Conservation (phyloP, 2,329 filamentous ascomycete genomes). For the Botryotinia globosa region DNA sequence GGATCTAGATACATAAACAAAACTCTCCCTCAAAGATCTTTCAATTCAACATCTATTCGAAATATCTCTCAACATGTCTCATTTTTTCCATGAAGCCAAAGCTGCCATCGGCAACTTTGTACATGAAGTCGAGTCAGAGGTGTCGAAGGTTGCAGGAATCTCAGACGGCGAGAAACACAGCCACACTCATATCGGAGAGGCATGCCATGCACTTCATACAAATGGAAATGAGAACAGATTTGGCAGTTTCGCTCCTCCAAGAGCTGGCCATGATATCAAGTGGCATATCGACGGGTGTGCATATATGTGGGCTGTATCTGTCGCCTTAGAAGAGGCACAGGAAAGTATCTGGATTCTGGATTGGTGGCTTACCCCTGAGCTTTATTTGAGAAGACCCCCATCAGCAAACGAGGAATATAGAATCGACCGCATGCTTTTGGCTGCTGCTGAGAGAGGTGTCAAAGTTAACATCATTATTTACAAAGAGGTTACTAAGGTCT, state of each 20-base stretch:
- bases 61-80: conserved; percentile 25
- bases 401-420: conserved; percentile 79
- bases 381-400: conserved; percentile 82
- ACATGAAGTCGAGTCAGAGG: conserved; percentile 25
- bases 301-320: conserved; percentile 82
- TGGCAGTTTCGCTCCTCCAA: conserved; percentile 69
- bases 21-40: background rate
- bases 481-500: conserved; percentile 81
- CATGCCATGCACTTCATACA: conserved; percentile 44
- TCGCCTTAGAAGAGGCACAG: conserved; percentile 72
- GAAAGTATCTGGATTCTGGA: conserved; percentile 77
- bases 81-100: conserved; percentile 26
- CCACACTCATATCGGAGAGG: conserved; percentile 44
- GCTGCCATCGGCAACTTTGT: conserved; percentile 26
- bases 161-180: conserved; percentile 42
- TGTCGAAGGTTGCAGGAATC: conserved; percentile 35
- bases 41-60: background rate
- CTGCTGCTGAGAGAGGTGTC: conserved; percentile 80
- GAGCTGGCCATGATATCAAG: conserved; percentile 70
- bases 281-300: conserved; percentile 85
- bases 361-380: conserved; percentile 83
- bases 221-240: conserved; percentile 52
- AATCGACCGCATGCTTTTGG: conserved; percentile 76
- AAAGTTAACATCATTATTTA: conserved; percentile 85
- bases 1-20: conserved; percentile 10